These are phyloP conservation scores for Yamadazyma philogaea DNA, from an alignment of 805 yeast species.

Conservation along the genomic window DNA sequence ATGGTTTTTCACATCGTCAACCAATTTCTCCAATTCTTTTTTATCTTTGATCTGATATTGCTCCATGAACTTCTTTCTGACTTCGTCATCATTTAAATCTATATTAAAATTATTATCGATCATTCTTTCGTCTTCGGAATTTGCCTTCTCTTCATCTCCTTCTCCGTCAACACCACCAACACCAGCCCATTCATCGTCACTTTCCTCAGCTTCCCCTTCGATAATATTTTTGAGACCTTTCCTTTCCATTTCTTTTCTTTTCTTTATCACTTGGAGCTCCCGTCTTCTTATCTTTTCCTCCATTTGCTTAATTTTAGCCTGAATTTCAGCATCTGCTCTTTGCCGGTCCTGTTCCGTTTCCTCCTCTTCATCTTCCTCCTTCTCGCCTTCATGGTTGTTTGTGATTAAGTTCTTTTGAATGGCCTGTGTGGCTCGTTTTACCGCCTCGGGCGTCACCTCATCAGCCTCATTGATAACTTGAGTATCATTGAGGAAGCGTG, in stretches of 20 bases:
- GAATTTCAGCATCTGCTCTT: conserved; percentile 23
- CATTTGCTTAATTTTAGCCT: conserved; percentile 30
- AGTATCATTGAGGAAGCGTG: not conserved
- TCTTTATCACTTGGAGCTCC: conserved; percentile 31
- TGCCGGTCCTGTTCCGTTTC: conserved; percentile 24
- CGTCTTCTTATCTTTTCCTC: conserved; percentile 36
- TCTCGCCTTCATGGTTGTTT: conserved; percentile 15
- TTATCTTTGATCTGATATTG: conserved; percentile 63
- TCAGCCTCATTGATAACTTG: conserved; percentile 23
- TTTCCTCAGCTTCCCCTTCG: conserved; percentile 84
- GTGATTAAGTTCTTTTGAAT: conserved; percentile 17
- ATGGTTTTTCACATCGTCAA: conserved; percentile 71
- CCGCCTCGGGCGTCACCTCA: conserved; percentile 23
- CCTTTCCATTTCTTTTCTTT: conserved; percentile 52
- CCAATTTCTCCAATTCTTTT: conserved; percentile 59
- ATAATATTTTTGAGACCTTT: conserved; percentile 58
- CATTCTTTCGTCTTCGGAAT: conserved; percentile 76
- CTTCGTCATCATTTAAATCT: conserved; percentile 54
- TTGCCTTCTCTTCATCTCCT: conserved; percentile 46
- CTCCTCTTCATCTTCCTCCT: conserved; percentile 11
- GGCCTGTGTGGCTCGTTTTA: conserved; percentile 22
- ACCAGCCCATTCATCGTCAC: conserved; percentile 87
- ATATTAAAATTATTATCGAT: conserved; percentile 65
- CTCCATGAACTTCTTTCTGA: conserved; percentile 55
- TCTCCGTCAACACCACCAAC: conserved; percentile 73